Evolutionary conservation across 768 basidiomycete species (phyloP).

Genomic region (Hypsizygus marmoreus): DNA sequence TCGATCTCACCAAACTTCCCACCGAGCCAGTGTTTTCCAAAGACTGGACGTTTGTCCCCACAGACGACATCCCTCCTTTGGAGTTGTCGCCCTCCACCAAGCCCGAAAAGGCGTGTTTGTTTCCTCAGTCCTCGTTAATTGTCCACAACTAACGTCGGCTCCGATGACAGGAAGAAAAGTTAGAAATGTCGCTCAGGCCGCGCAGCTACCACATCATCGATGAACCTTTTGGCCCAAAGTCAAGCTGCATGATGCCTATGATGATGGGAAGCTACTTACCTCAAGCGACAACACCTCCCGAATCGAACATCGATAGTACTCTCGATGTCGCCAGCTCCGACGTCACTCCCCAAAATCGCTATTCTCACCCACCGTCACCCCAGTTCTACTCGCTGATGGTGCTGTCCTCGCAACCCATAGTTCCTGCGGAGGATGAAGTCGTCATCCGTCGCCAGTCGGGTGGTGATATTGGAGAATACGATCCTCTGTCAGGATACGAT

Average conservation of each 20-base stretch:
- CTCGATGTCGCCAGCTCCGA: background rate
- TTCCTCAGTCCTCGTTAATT: background rate
- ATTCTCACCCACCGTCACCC: background rate
- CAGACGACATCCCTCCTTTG: constrained; percentile 23
- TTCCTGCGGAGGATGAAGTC: too few species aligned
- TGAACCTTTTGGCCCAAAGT: constrained; percentile 17
- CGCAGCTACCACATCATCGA: constrained; percentile 19
- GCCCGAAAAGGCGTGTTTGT: constrained; percentile 13
- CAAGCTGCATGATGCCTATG: background rate
- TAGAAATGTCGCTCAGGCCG: constrained; percentile 10
- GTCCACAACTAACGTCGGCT: constrained; percentile 1
- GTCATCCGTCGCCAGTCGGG: too few species aligned
- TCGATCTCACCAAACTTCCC: constrained; percentile 1
- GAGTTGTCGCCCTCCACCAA: constrained; percentile 18
- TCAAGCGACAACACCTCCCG: background rate
- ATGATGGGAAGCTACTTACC: constrained; percentile 7
- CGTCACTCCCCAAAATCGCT: background rate
- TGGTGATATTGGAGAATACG: too few species aligned
- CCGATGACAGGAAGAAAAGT: constrained; percentile 6
- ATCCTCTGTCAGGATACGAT: too few species aligned
- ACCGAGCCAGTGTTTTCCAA: background rate
- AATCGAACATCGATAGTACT: constrained; percentile 4
- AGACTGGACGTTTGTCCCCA: constrained; percentile 20
- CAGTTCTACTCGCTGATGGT: too few species aligned
- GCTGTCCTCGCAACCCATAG: too few species aligned